Conservation (phyloP, 1,139 yeast genomes). For the Schizosaccharomyces versatilis region DNA sequence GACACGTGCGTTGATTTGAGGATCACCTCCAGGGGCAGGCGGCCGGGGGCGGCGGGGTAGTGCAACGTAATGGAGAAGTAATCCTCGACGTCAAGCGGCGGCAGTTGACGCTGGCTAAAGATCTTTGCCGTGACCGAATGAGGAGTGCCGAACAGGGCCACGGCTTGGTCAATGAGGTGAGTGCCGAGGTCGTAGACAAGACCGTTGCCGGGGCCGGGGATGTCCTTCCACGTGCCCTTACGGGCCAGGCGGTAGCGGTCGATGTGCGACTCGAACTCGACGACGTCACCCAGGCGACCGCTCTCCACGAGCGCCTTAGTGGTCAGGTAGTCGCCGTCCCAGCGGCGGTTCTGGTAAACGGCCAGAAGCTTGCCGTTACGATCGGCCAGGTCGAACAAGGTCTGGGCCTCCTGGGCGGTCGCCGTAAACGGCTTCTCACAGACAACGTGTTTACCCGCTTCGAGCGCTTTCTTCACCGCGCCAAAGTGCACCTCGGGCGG, state of each 20-base stretch:
- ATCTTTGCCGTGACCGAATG: conserved; percentile 2
- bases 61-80: background rate
- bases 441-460: conserved; percentile 33
- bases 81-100: conserved; percentile 2
- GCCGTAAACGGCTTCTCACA: conserved; percentile 42
- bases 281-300: conserved; percentile 3
- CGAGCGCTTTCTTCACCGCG: conserved; percentile 28
- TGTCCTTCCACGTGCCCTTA: conserved; percentile 2
- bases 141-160: conserved; percentile 7
- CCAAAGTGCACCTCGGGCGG: conserved; percentile 38
- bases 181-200: conserved; percentile 2
- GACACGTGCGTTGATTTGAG: background rate
- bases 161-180: conserved; percentile 5
- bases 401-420: conserved; percentile 27
- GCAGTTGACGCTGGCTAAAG: background rate
- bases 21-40: conserved; percentile 1
- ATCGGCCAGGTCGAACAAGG: conserved; percentile 15
- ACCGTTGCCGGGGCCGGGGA: background rate
- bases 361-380: background rate
- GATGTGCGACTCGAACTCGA: conserved; percentile 2
- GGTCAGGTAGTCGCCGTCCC: conserved; percentile 3
- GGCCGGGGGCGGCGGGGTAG: background rate
- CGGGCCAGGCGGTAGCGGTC: conserved; percentile 2
- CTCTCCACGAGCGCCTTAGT: background rate
- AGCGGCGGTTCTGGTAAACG: conserved; percentile 4